Evolutionary conservation across 2,329 filamentous ascomycete genomes (phyloP).

Genomic region (Hypoxylon sp.): DNA sequence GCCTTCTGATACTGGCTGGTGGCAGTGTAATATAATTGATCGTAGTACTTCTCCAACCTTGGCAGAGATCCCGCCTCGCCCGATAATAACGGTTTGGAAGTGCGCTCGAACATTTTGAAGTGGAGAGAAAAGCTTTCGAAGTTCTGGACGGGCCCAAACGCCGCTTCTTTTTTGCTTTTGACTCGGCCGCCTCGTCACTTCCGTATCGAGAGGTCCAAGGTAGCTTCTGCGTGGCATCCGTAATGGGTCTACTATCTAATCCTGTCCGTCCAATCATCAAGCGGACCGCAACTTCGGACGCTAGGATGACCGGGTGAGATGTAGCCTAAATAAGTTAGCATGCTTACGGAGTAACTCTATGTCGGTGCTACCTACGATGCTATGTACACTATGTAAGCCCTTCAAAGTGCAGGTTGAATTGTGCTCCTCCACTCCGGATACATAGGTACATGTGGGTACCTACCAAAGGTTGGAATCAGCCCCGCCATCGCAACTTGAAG

Average conservation of each 20-base stretch:
- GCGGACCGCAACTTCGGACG: not conserved
- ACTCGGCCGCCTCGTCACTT: not conserved
- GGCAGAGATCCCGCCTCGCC: slow-evolving; percentile 17
- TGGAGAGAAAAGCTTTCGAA: slow-evolving; percentile 12
- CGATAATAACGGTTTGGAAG: not conserved
- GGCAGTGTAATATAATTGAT: slow-evolving; percentile 14
- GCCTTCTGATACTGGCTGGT: slow-evolving; percentile 11
- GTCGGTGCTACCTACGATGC: slow-evolving; percentile 8
- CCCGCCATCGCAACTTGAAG: not conserved
- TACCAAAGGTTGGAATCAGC: no score
- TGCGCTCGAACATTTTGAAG: not conserved
- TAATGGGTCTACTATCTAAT: slow-evolving; percentile 25
- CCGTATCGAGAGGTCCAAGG: not conserved
- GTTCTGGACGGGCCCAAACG: slow-evolving; percentile 7
- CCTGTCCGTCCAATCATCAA: slow-evolving; percentile 17
- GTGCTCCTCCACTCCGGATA: no score
- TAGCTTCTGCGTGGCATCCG: slow-evolving; percentile 6
- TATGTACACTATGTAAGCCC: slow-evolving; percentile 15
- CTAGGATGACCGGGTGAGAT: slow-evolving; percentile 2
- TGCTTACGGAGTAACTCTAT: slow-evolving; percentile 16
- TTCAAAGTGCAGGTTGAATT: not conserved
- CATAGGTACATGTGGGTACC: no score
- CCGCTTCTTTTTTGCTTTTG: slow-evolving; percentile 12
- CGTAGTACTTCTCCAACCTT: slow-evolving; percentile 28
- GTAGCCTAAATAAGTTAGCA: slow-evolving; percentile 17